Conservation (phyloP, 116 monocot genomes). For the Posidonia oceanica region DNA sequence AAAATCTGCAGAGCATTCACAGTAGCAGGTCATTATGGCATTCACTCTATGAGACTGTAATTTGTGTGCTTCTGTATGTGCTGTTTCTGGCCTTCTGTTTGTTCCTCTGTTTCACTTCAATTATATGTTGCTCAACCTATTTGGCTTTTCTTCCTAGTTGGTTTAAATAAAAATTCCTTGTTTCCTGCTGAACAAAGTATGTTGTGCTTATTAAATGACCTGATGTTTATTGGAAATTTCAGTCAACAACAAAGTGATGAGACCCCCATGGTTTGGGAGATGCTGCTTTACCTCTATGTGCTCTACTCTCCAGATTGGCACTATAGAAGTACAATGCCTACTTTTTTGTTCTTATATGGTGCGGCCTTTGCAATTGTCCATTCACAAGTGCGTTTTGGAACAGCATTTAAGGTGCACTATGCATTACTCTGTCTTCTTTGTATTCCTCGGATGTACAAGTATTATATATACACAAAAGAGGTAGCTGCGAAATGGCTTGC, state of each 20-base stretch:
- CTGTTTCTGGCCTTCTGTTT: too few relatives aligned
- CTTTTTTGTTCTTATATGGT: slow-evolving; percentile 74
- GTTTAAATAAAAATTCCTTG: too few relatives aligned
- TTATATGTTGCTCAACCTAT: too few relatives aligned
- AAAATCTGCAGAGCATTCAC: too few relatives aligned
- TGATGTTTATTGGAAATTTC: slow-evolving; percentile 12
- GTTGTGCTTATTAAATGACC: not conserved
- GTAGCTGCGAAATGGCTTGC: slow-evolving; percentile 59
- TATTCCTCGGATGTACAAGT: slow-evolving; percentile 88
- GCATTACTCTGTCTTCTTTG: slow-evolving; percentile 60
- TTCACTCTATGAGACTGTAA: too few relatives aligned
- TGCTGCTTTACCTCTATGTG: slow-evolving; percentile 77
- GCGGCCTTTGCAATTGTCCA: slow-evolving; percentile 45
- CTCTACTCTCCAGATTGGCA: slow-evolving; percentile 91
- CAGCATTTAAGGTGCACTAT: slow-evolving; percentile 66
- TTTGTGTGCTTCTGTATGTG: too few relatives aligned
- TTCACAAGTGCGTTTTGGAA: slow-evolving; percentile 31
- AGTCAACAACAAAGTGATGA: slow-evolving; percentile 89
- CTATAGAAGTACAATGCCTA: slow-evolving; percentile 80
- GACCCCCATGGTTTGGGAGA: slow-evolving; percentile 94
- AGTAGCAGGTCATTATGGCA: too few relatives aligned
- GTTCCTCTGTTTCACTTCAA: too few relatives aligned
- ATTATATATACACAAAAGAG: slow-evolving; percentile 77
- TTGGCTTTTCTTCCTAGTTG: too few relatives aligned
- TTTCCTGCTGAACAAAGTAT: too few relatives aligned